These are phyloP conservation scores for Boletus smithii DNA, from an alignment of 1,284 basidiomycete genomes.

Conservation along the genomic window DNA sequence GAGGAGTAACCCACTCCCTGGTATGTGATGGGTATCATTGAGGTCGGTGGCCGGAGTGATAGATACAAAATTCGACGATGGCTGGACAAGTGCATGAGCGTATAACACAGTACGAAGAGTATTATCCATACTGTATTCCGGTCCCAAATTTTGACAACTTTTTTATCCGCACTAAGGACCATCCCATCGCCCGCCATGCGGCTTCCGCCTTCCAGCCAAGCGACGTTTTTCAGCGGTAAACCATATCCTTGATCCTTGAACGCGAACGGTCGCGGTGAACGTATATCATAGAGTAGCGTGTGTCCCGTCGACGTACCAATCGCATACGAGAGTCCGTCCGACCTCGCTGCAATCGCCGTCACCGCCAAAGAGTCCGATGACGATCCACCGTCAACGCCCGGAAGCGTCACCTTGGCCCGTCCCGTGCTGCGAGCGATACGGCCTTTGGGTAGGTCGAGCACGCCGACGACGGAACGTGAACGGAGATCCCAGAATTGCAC, in stretches of 20 bases:
- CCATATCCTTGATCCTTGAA: slow-evolving; percentile 98
- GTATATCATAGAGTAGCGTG: slow-evolving; percentile 92
- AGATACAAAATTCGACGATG: slow-evolving; percentile 86
- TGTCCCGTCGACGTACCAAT: slow-evolving; percentile 95
- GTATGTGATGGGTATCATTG: slow-evolving; percentile 86
- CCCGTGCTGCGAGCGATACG: slow-evolving; percentile 50
- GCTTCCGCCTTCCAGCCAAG: slow-evolving; percentile 87
- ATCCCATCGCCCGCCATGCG: slow-evolving; percentile 84
- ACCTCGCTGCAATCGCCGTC: slow-evolving; percentile 80
- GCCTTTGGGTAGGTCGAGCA: slow-evolving; percentile 70
- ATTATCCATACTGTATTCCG: slow-evolving; percentile 63
- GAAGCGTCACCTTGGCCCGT: slow-evolving; percentile 34
- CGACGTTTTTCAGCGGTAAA: slow-evolving; percentile 80
- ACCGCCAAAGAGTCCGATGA: slow-evolving; percentile 54
- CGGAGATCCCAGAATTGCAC: slow-evolving; percentile 97
- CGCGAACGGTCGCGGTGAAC: slow-evolving; percentile 80
- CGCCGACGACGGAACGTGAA: slow-evolving; percentile 74
- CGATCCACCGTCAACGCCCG: slow-evolving; percentile 42
- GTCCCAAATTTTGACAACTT: slow-evolving; percentile 96
- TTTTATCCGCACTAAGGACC: slow-evolving; percentile 87
- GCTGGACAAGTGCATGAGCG: slow-evolving; percentile 42
- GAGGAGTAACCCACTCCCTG: slow-evolving; percentile 81
- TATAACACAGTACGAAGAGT: not conserved
- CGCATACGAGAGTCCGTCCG: slow-evolving; percentile 91
- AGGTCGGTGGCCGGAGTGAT: slow-evolving; percentile 88